Evolutionary conservation across 177 flowering plant species (phyloP).

Genomic region (Telopea speciosissima): DNA sequence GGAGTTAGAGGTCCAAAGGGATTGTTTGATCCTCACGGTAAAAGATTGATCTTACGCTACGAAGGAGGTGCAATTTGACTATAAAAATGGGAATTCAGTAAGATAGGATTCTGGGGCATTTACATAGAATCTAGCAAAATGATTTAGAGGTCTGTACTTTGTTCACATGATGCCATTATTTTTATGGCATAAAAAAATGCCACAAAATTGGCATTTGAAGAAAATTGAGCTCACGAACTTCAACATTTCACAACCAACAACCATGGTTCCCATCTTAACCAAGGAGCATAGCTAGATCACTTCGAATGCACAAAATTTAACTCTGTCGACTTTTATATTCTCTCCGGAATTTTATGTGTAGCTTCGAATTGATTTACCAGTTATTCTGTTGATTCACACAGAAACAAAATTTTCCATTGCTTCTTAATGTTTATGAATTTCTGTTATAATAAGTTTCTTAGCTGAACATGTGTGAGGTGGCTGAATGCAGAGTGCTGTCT

Average conservation of each 20-base stretch:
- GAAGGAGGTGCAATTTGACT: no score
- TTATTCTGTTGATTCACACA: background rate
- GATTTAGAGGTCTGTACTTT: background rate
- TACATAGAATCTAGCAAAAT: background rate
- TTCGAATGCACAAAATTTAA: background rate
- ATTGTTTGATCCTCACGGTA: no score
- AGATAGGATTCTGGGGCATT: background rate
- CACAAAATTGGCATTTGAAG: background rate
- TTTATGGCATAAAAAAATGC: no score
- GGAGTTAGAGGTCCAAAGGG: no score
- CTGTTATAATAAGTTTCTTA: background rate
- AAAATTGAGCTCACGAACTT: background rate
- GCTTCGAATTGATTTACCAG: background rate
- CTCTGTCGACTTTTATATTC: no score
- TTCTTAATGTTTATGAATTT: no score
- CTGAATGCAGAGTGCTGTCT: conserved; percentile 65
- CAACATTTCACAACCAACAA: background rate
- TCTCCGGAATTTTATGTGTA: no score
- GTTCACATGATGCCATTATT: background rate
- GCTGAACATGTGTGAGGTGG: conserved; percentile 5
- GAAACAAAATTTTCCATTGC: no score
- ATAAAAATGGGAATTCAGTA: background rate
- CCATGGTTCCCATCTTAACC: background rate
- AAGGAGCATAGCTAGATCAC: background rate
- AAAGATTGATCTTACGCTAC: no score